Base-by-base conservation (phyloP, 768 basidiomycete species). In the Steccherinum ochraceum region DNA sequence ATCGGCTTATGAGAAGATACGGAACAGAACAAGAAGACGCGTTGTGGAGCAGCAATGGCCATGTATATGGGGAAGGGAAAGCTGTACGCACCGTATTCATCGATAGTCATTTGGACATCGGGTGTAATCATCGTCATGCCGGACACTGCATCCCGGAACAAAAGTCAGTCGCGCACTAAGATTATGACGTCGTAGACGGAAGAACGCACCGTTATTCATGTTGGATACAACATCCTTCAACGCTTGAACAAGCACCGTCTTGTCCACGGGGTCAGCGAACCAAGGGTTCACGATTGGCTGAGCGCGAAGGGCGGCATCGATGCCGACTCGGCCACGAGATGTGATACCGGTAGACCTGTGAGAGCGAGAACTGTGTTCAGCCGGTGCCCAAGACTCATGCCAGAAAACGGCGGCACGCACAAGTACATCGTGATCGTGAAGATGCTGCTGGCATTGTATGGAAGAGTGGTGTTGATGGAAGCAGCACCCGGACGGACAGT, bases 381-480 rank as follows among this genome's bases (percentile, higher is more conserved):
- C 21, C 16, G 41, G 19, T n/a, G 41, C 16, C 21, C 41, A 19
- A 39, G n/a, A 39, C 11, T 11, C 11, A 39, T 39, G n/a, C 10
- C n/a, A 41, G 12, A 40, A 12, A 45, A 48, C 12, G 18, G 18
- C 24, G 23, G 19, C 27, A 56, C 73, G 51, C 54, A 79, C 76
- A 84, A 64, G 58, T 83, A 83, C 3, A 75, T 61, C 0, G 82
- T 84, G 64, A 84, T 82, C 0, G 81, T 81, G 66, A 82, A 80
- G 48, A 80, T 75, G 60, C 77, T 68, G 60, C 72, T 73, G 27
- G 58, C 65, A 55, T 83, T 81, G 61, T 74, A 84, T 2, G 80
- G 69, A 56, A 73, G 70, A 4, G 58, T 55, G 1, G 79, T 79
- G 35, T 69, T 72, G 45, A 78, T 67, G 4, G 72, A 77, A 3